Percentiles rank a stretch among this genome's conserved stretches.
phyloP scores from a whole-genome alignment of 495 filamentous ascomycete species.

The Penicillium fimorum region DNA sequence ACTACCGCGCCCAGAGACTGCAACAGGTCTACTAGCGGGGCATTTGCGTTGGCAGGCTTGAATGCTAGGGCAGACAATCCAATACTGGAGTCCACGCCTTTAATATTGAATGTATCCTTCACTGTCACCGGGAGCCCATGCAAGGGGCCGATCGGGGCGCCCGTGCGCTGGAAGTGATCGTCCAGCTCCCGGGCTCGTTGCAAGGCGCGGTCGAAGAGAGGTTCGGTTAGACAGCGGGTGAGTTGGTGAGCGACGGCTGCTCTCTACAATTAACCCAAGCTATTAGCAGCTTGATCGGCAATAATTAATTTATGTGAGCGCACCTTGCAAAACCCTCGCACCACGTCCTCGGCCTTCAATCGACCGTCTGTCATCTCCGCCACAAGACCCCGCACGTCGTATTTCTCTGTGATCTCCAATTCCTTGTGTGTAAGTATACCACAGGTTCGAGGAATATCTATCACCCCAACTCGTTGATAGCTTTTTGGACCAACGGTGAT shows the following conservation, averaged over 20 bases:
- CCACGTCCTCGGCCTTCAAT: slow-evolving; percentile 54
- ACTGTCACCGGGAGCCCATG: slow-evolving; percentile 67
- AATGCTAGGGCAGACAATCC: slow-evolving; percentile 56
- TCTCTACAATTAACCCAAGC: slow-evolving; percentile 29
- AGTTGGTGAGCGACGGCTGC: slow-evolving; percentile 62
- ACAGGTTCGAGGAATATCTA: slow-evolving; percentile 47
- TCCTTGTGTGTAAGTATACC: slow-evolving; percentile 53
- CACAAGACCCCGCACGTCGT: slow-evolving; percentile 51
- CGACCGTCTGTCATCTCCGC: slow-evolving; percentile 44
- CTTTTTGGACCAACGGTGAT: slow-evolving; percentile 33
- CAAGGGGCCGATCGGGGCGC: slow-evolving; percentile 55
- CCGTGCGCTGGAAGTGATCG: slow-evolving; percentile 46
- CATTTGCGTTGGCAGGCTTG: slow-evolving; percentile 47
- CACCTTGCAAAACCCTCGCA: slow-evolving; percentile 59
- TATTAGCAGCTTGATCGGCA: not conserved
- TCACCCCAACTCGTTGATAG: slow-evolving; percentile 39
- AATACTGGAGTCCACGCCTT: slow-evolving; percentile 56
- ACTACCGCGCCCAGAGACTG: slow-evolving; percentile 52
- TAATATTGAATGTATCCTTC: slow-evolving; percentile 66
- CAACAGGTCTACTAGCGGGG: slow-evolving; percentile 41
- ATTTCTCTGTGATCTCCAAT: slow-evolving; percentile 58
- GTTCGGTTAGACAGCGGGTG: slow-evolving; percentile 65
- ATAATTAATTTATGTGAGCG: not conserved
- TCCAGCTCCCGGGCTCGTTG: slow-evolving; percentile 59
- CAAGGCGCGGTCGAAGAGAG: slow-evolving; percentile 61